Base-by-base conservation (phyloP, 2,329 filamentous ascomycete species). In the Aspergillus candidus region DNA sequence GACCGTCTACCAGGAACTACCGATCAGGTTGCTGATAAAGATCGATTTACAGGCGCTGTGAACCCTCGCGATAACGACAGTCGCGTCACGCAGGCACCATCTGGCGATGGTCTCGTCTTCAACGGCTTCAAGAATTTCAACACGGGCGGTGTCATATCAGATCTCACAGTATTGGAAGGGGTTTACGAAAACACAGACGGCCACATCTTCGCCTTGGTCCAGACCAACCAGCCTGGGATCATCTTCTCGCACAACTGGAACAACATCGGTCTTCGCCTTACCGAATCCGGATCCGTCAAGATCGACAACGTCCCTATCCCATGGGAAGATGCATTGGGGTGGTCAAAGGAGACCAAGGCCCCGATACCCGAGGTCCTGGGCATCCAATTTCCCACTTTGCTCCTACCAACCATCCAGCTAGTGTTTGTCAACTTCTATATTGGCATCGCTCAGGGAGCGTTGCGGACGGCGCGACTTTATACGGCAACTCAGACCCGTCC, bases 401-500 rank as follows among this genome's bases (percentile, higher is more conserved):
- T 84, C 6, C 69, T 84, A 0, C 80, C 80, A 0, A 78, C 76
- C 0, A 82, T 83, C 46, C 80, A 84, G 57, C 72, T 83, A 0
- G 76, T 82, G n/a, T 84, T 84, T 61, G 72, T 71, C 56, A 83
- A 83, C 58, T 80, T 84, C 55, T 83, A 84, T 57, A 66, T 83
- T 1, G 80, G 80, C 2, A 83, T 83, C 47, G 76, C 79, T 0
- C 70, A 74, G 35, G 80, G 81, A 0, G 75, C 79, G 0, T 66
- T 84, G 0, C 66, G 74, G 6, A 73, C 72, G 35, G 79, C 78
- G 1, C 61, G 73, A 0, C 70, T 72, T 18, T 84, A 83, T 49
- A 84, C 80, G 0, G 63, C 61, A 2, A 73, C 71, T 17, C 65
- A 65, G 15, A 84, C 82, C 0, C 72, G 81, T 1, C 67, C 81